Conservation (phyloP, 768 basidiomycete genomes). For the Pulveroboletus sp. region DNA sequence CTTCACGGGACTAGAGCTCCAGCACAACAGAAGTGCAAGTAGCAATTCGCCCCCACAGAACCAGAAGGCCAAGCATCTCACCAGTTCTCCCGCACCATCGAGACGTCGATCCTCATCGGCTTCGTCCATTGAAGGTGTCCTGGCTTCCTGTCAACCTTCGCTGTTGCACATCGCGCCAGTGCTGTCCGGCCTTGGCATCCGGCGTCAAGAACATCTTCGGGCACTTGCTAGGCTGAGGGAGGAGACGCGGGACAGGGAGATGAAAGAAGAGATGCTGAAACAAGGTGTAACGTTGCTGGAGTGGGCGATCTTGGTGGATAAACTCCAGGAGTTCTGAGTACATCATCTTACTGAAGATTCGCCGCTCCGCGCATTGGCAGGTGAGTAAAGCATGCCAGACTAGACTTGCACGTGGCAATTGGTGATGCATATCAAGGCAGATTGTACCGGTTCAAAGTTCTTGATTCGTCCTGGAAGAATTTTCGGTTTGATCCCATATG, state of each 20-base stretch:
- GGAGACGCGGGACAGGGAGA: conserved; percentile 64
- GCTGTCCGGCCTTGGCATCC: conserved; percentile 57
- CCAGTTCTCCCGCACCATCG: conserved; percentile 7
- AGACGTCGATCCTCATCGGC: conserved; percentile 35
- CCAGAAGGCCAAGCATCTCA: conserved; percentile 7
- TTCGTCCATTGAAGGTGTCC: conserved; percentile 48
- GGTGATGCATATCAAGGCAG: neutral
- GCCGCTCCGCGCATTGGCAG: neutral
- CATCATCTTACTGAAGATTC: neutral
- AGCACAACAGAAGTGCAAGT: conserved; percentile 13
- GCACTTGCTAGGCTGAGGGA: conserved; percentile 62
- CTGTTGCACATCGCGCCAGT: conserved; percentile 60
- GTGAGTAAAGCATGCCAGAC: neutral
- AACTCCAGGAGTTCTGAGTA: conserved; percentile 40
- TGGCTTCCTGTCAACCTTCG: conserved; percentile 63
- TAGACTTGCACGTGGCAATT: neutral
- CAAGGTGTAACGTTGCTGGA: conserved; percentile 71
- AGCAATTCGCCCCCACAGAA: conserved; percentile 22
- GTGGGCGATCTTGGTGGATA: conserved; percentile 77
- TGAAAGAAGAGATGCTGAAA: conserved; percentile 67
- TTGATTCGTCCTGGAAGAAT: neutral
- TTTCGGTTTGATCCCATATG: neutral
- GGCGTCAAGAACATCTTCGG: conserved; percentile 55
- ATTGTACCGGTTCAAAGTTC: neutral
- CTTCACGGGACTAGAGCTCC: conserved; percentile 8